These are phyloP conservation scores for Rusavskia elegans DNA, from an alignment of 495 filamentous ascomycete species.

Conservation along the genomic window DNA sequence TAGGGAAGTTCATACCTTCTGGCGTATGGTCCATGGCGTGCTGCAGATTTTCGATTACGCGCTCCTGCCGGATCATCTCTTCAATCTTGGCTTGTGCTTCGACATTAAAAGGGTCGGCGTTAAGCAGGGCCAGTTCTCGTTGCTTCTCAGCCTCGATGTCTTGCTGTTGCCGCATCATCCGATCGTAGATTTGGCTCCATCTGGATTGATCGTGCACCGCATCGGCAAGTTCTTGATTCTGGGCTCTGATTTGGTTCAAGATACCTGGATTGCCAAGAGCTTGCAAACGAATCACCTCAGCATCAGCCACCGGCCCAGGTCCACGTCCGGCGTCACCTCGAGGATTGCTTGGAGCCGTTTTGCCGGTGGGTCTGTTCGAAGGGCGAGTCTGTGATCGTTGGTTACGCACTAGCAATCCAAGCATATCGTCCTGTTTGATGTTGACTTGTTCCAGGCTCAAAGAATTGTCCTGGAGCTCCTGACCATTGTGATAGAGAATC, in stretches of 20 bases:
- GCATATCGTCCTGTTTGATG: conserved; percentile 82
- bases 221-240: conserved; percentile 58
- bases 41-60: conserved; percentile 84
- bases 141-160: conserved; percentile 58
- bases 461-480: conserved; percentile 55
- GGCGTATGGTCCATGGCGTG: conserved; percentile 93
- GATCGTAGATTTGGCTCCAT: conserved; percentile 53
- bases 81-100: conserved; percentile 88
- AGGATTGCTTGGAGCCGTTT: conserved; percentile 1
- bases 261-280: conserved; percentile 64
- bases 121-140: conserved; percentile 63
- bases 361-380: neutral
- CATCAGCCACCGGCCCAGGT: conserved; percentile 28
- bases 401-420: conserved; percentile 58
- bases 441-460: conserved; percentile 70
- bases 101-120: conserved; percentile 80
- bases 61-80: conserved; percentile 88
- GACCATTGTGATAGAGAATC: conserved; percentile 75
- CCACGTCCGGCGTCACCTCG: conserved; percentile 4
- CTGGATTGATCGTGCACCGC: conserved; percentile 61
- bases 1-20: conserved; percentile 48
- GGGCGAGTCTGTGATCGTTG: conserved; percentile 1
- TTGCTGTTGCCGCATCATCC: conserved; percentile 49
- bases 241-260: conserved; percentile 47
- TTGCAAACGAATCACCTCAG: conserved; percentile 70